Base-by-base conservation (phyloP, 2,329 filamentous ascomycete species). In the Arthrobotrys iridis region DNA sequence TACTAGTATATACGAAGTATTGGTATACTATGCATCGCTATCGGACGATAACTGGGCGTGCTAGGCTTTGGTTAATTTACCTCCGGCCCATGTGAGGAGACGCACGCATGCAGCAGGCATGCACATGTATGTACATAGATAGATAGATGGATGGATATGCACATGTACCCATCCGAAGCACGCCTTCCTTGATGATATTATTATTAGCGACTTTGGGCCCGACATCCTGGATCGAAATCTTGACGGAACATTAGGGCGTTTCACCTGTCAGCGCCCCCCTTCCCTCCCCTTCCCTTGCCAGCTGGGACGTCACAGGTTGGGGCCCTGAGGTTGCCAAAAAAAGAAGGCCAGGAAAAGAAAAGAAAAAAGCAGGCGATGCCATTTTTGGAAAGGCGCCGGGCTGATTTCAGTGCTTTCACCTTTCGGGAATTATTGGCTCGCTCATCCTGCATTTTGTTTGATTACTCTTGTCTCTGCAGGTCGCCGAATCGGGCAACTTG, bases 401-500 rank as follows among this genome's bases (percentile, higher is more conserved):
- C 48, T n/a, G 7, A 30, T 40, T 15, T 20, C 15, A 24, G 50
- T 41, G 6, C 13, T 26, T 55, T 55, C 28, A 37, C 8, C 4
- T n/a, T n/a, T 60, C 55, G 64, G 64, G 52, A 52, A 67, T 67
- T 67, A 67, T 37, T 37, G 15, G 50, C 6, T n/a, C n/a, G n/a
- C 35, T 5, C 55, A 41, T 43, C 35, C 41, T 65, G 45, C 33
- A 52, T 52, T 55, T 65, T 24, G 26, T 58, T 26, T 52, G 24
- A 33, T 50, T 52, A 26, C 55, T 50, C 52, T 43, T 52, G 30
- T 30, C 3, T 11, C 33, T 65, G 59, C 57, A 50, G 46, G 57
- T 75, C 71, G 71, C 71, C 71, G 71, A 75, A 68, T 63, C 26
- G 13, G 63, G 71, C 45, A 75, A 68, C 40, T 67, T 52, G 26